Evolutionary conservation across 352 stramenopile species (phyloP).

Genomic region (Hyaloperonospora brassicae): DNA sequence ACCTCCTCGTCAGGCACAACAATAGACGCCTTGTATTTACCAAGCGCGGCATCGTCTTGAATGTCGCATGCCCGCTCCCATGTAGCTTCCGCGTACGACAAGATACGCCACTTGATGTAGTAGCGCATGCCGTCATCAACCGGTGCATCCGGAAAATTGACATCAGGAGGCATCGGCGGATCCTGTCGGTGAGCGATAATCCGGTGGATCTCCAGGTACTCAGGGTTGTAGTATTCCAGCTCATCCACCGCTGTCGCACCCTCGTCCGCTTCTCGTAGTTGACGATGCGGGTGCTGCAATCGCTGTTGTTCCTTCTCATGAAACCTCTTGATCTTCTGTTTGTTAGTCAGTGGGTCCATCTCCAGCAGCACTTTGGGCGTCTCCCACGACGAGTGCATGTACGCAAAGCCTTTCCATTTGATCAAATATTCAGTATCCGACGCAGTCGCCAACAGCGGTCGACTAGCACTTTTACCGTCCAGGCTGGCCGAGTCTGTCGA

Average conservation of each 20-base stretch:
- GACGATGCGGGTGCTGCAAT: conserved; percentile 37
- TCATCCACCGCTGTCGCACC: conserved; percentile 39
- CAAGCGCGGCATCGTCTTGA: conserved; percentile 77
- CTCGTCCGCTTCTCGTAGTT: conserved; percentile 29
- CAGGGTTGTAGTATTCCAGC: conserved; percentile 85
- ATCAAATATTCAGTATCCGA: conserved; percentile 77
- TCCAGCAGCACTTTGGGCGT: conserved; percentile 60
- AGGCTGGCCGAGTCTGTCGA: conserved; percentile 18
- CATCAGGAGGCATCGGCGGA: conserved; percentile 38
- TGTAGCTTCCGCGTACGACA: conserved; percentile 81
- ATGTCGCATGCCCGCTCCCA: conserved; percentile 85
- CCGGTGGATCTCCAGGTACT: conserved; percentile 86
- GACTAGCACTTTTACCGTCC: too few species aligned
- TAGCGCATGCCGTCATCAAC: conserved; percentile 84
- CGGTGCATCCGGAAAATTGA: conserved; percentile 45
- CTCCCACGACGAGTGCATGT: conserved; percentile 86
- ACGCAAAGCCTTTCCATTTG: conserved; percentile 88
- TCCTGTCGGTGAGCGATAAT: conserved; percentile 76
- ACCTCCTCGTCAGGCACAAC: conserved; percentile 51
- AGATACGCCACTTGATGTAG: conserved; percentile 82
- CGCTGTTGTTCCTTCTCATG: conserved; percentile 69
- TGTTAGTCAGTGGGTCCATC: conserved; percentile 78
- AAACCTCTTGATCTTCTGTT: conserved; percentile 82
- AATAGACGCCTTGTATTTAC: conserved; percentile 54
- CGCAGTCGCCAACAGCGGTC: too few species aligned